Evolutionary conservation across 2,329 filamentous ascomycete genomes (phyloP), one percentile per base, ranked within the genome.

Genomic region (Apiospora phragmitis): DNA sequence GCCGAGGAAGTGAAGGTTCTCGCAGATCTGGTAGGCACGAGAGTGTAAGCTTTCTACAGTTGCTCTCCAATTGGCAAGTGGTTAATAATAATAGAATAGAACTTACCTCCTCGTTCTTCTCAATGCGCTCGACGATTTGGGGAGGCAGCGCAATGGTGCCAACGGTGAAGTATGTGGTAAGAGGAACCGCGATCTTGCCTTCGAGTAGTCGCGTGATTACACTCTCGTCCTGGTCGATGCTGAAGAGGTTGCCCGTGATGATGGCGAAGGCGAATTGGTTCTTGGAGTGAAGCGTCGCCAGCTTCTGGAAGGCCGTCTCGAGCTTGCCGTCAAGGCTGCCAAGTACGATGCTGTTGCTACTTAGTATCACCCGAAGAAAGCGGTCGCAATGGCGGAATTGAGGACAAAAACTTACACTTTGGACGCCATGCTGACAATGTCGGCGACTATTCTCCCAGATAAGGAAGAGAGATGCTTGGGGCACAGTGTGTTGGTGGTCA

Each of bases 111-210:
- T 91, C 91, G 73, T 92, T 89, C 43, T 88, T 87, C 77, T 94
- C 88, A 68, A 98, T 87, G 79, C 91, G 94, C 77, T 93, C 89
- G 26, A 92, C 85, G 29, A 98, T 88, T 41, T 85, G 83, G 3
- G 85, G 81, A 0, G 96, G 96, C 7, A 99, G 85, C n/a, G 91
- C 83, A 65, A 86, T 86, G 47, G 85, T 90, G 75, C 93, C 94
- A 72, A 97, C 86, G 3, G 93, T 94, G 80, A 98, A 99, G 83
- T 99, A 99, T 11, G 93, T 97, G 1, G 95, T 91, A 0, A 98
- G 84, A 3, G 95, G 91, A 5, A 98, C 85, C 29, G 85, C 79
- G 68, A 97, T 91, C 14, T 88, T 85, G n/a, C 94, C 94, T 35
- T 88, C 82, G 0, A 98, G 82, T 4, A 99, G 87, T 12, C 88